Evolutionary conservation across 306 rosid genomes (phyloP), one percentile per base, ranked within the genome.

Genomic region (Trifolium pratense): DNA sequence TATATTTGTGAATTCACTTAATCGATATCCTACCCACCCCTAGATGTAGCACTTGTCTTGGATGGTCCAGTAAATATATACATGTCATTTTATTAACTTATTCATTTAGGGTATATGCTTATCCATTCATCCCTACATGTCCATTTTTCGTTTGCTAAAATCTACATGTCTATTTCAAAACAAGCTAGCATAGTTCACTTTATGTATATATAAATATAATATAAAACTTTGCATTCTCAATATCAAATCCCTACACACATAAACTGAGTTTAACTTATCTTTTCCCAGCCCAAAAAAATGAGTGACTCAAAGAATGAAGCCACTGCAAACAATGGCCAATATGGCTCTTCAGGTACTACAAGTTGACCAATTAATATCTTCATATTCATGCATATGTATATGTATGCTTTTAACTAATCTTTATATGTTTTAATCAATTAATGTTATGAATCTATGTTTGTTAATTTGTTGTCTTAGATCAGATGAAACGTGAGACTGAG

Each of bases 281-380:
- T 25, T 58, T 58, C 11, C 34, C 37, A 6, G 17, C 37, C 4
- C 0, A 58, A 58, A 51, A 58, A 26, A 23, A 58, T 58, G 64
- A 58, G 64, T 58, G 64, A 58, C 64, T 58, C 64, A 58, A 58
- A 58, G 37, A 7, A 13, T 58, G 39, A 16, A 58, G 23, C 61
- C 61, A 56, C n/a, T 23, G 16, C 34, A 23, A 58, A 25, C 64
- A 58, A 58, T 13, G 64, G 17, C n/a, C 62, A 56, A 8, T 23
- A 56, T 56, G 36, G 1, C 15, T 55, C 29, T 26, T 6, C 64
- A 58, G 64, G 64, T 58, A 58, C 37, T 36, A 56, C 39, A 13
- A 21, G n/a, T 20, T 55, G 2, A 53, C 12, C 59, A 9, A 3
- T 13, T 21, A 2, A 1, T 21, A 5, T 55, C 5, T 9, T 18